phyloP scores from a whole-genome alignment of 2,329 filamentous ascomycete species.

The Colletotrichum simmondsii region DNA sequence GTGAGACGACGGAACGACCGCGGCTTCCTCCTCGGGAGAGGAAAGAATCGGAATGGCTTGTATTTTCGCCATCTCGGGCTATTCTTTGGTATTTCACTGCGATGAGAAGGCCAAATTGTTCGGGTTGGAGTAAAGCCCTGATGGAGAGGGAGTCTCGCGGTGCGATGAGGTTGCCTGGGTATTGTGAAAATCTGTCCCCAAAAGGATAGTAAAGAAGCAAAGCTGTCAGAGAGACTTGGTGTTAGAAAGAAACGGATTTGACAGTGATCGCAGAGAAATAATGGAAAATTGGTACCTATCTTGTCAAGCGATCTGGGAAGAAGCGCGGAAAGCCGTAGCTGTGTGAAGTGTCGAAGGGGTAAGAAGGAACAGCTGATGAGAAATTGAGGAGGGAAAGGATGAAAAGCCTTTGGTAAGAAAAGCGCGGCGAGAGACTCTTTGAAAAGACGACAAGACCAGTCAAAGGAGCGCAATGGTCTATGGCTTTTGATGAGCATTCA shows the following conservation, averaged over 20 bases:
- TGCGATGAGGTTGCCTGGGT: no score
- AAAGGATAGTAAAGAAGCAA: fast-evolving
- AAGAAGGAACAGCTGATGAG: not conserved
- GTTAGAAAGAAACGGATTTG: not conserved
- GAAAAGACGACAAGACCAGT: no score
- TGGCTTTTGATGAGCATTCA: not conserved
- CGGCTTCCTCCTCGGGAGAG: not conserved
- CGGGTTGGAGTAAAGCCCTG: no score
- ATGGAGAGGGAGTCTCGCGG: no score
- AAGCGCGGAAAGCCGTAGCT: no score
- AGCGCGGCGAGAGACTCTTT: not conserved
- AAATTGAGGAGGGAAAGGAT: not conserved
- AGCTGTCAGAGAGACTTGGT: no score
- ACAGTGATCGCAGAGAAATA: fast-evolving
- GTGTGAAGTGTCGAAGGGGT: not conserved
- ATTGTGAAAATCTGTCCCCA: no score
- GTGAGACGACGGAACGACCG: not conserved
- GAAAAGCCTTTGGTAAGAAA: not conserved
- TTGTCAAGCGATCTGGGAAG: not conserved
- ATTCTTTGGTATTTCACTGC: fast-evolving
- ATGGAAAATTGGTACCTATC: not conserved
- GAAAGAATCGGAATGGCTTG: not conserved
- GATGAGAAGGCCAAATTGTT: no score
- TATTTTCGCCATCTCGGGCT: not conserved
- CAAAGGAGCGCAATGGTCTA: not conserved